Evolutionary conservation across 352 stramenopile species (phyloP).

Genomic region (Phytophthora ohioensis): DNA sequence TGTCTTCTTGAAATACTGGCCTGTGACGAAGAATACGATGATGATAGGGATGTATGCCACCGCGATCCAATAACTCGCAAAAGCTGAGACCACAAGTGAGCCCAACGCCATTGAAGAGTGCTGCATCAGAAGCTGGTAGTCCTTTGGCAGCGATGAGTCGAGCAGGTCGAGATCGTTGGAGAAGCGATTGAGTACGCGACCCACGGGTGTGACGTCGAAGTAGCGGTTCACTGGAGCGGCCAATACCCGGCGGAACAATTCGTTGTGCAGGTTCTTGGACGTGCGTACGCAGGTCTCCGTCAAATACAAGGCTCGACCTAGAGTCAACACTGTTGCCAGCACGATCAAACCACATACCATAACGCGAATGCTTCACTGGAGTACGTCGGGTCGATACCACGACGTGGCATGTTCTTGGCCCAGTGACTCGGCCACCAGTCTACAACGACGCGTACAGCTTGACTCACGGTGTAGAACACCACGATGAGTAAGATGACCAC

Average conservation of each 20-base stretch:
- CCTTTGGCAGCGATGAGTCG: slow-evolving; percentile 49
- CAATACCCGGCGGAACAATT: slow-evolving; percentile 52
- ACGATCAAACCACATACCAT: slow-evolving; percentile 48
- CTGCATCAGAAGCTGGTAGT: slow-evolving; percentile 41
- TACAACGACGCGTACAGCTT: slow-evolving; percentile 30
- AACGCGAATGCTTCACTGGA: slow-evolving; percentile 23
- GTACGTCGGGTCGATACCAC: slow-evolving; percentile 18
- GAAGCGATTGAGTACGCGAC: slow-evolving; percentile 57
- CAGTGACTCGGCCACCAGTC: slow-evolving; percentile 44
- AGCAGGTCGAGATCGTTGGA: slow-evolving; percentile 59
- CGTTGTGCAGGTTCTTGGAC: slow-evolving; percentile 39
- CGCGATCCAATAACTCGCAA: slow-evolving; percentile 32
- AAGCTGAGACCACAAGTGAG: slow-evolving; percentile 25
- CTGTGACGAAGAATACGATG: slow-evolving; percentile 17
- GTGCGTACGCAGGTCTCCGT: slow-evolving; percentile 33
- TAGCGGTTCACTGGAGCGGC: slow-evolving; percentile 49
- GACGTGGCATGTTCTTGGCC: slow-evolving; percentile 33
- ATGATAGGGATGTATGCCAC: slow-evolving; percentile 28
- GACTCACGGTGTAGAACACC: slow-evolving; percentile 22
- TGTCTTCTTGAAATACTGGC: slow-evolving; percentile 72
- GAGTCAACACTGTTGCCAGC: slow-evolving; percentile 14
- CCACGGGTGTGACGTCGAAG: slow-evolving; percentile 61
- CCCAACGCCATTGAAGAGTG: slow-evolving; percentile 24
- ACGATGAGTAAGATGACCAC: slow-evolving; percentile 24
- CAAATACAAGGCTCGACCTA: slow-evolving; percentile 34